Base-by-base conservation (phyloP, 2,329 filamentous ascomycete genomes). In the Aspergillus aculeatinus region DNA sequence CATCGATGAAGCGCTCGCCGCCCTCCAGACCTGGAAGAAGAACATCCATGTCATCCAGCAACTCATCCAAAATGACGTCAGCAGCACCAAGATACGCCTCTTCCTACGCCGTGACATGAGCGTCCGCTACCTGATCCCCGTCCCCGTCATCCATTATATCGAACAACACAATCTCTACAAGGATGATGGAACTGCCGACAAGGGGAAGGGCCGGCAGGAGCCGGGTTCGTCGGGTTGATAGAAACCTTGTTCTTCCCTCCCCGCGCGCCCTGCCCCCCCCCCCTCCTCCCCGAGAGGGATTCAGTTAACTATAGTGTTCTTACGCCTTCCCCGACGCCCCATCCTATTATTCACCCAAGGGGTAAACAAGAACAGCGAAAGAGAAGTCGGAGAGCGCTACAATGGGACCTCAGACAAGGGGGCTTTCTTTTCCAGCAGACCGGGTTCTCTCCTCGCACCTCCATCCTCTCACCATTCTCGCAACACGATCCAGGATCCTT, bases 1-100 rank as follows among this genome's bases (percentile, higher is more conserved):
- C 70, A 89, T 96, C 53, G 90, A 96, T 63, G 90, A 96, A 71
- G 92, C 93, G 2, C 82, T 96, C 50, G 87, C 89, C n/a, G 89
- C 86, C 49, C 81, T 96, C 51, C 88, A 92, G 72, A 85, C 87
- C 61, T 97, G 89, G 85, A 88, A 91, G 70, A 86, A 92, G 68
- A 95, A 96, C 67, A 89, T 96, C 62, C 88, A 91, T 71, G 89
- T 96, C 57, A 94, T 96, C 64, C 89, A 91, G 59, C 91, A 96
- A 76, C 85, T 96, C 55, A 93, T 96, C 52, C 87, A 91, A 65
- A 94, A 94, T 74, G 90, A 95, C 68, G 88, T 95, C 61, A 92
- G 89, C 69, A 92, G 89, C 63, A 88, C 86, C 60, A 88, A 96
- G 79, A 93, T 96, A 62, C 86, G 93, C 48, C 80, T 96, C 3